A percentile compares a stretch with the other conserved stretches of the same genome.
phyloP scores from a whole-genome alignment of 345 rosid species.

The Citrus trifoliata region DNA sequence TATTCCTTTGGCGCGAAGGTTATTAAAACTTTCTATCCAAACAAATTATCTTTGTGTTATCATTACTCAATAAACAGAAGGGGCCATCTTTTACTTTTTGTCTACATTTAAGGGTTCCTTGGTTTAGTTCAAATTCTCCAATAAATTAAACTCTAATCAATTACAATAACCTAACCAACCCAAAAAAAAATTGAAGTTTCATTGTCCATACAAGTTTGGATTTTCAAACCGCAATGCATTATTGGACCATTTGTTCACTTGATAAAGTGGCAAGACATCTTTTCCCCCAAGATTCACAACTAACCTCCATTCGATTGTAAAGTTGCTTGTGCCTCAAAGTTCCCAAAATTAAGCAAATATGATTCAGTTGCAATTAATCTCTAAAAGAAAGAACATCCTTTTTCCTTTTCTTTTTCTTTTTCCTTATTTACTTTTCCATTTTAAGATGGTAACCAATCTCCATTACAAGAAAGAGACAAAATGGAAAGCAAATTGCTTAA shows the following conservation, averaged over 20 bases:
- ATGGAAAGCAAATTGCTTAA: background rate
- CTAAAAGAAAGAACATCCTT: background rate
- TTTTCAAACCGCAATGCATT: background rate
- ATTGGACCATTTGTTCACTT: background rate
- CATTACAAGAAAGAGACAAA: background rate
- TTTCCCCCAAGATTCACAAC: background rate
- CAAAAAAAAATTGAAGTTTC: background rate
- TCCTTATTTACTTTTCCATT: background rate
- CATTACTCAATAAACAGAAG: background rate
- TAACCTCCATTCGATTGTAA: conserved; percentile 8
- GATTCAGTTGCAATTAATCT: background rate
- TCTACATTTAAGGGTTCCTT: background rate
- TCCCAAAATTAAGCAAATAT: conserved; percentile 27
- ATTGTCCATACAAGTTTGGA: background rate
- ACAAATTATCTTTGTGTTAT: background rate
- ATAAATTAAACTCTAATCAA: background rate
- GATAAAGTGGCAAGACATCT: background rate
- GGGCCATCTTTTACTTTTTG: background rate
- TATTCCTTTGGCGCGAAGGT: conserved; percentile 25
- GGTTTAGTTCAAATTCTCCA: background rate
- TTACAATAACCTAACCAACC: background rate
- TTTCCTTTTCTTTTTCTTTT: background rate
- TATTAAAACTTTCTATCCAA: background rate
- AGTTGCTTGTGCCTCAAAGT: conserved; percentile 23
- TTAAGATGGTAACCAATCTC: conserved; percentile 7